A percentile compares a stretch with the other conserved stretches of the same genome.
Evolutionary conservation across 192 early-diverging fungal species (phyloP).

Genomic region (Linnemannia zychae): DNA sequence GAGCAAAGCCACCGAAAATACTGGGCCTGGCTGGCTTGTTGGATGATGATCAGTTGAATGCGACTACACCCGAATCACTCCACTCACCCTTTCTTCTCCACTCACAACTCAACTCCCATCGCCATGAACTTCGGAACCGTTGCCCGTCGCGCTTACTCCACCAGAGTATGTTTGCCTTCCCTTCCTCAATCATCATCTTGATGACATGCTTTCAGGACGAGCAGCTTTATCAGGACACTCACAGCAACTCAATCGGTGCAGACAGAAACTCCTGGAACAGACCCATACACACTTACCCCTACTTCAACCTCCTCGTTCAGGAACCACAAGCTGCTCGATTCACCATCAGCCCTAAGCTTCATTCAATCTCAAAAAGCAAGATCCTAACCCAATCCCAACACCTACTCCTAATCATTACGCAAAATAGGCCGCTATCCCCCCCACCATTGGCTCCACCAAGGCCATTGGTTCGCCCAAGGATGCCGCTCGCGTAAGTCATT

Average conservation of each 20-base stretch:
- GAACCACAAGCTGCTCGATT: background rate
- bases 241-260: background rate
- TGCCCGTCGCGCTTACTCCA: conserved; percentile 57
- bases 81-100: conserved; percentile 30
- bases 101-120: conserved; percentile 11
- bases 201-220: too few relatives aligned
- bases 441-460: conserved; percentile 79
- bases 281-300: background rate
- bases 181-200: background rate
- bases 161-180: conserved; percentile 32
- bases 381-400: background rate
- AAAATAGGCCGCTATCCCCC: conserved; percentile 72
- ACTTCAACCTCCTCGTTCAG: background rate
- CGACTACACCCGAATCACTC: conserved; percentile 9
- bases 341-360: background rate
- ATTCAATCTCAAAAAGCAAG: background rate
- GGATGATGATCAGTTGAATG: conserved; percentile 6
- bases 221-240: background rate
- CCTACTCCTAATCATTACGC: background rate
- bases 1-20: background rate
- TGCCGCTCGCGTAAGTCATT: conserved; percentile 58
- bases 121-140: conserved; percentile 56
- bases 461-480: conserved; percentile 69
- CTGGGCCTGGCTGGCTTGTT: background rate
- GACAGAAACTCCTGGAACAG: background rate